Evolutionary conservation across 2,329 filamentous ascomycete species (phyloP), one percentile per base, ranked within the genome.

Genomic region (Coleophoma crateriformis): DNA sequence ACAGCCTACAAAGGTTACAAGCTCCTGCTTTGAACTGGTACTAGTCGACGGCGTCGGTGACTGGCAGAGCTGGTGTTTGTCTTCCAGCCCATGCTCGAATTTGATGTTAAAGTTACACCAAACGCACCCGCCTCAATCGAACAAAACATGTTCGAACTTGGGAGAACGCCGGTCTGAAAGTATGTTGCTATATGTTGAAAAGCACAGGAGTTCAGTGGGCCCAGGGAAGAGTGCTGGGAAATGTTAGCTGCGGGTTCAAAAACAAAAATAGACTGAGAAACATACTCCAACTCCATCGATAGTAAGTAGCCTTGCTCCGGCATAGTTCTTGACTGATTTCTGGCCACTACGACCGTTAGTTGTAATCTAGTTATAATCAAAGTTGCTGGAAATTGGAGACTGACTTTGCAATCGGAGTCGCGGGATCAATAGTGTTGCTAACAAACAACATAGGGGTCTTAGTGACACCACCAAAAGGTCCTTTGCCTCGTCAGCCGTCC

Each of bases 271-370:
- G 12, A 7, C 1, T 15, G 75, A 46, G 8, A 0, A 10, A 62
- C 71, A 64, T 64, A 75, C 73, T 14, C 75, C 75, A 34, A 72
- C 75, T 2, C 70, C 70, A 37, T 76, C 72, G 54, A 76, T 73
- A 13, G 70, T 67, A 13, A 78, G 59, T 10, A 78, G 61, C 1
- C 68, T 65, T 0, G 72, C 75, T 22, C 65, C 67, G 1, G 65
- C 64, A 46, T 76, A 77, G 8, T 27, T 27, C 8, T 7, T 27
- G 6, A 27, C 27, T 27, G 27, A 27, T 2, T 2, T 67, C 54
- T 14, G 51, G 51, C 4, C 61, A 60, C 39, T 61, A 58, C 43
- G 58, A 56, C 13, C 50, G 58, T 1, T 59, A 58, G 38, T 61
- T 63, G 22, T 51, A 49, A 15, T 39, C 13, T 15, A 17, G 19